These are phyloP conservation scores for Diaporthe citrichinensis DNA, from an alignment of 2,329 filamentous ascomycete species.

Conservation along the genomic window DNA sequence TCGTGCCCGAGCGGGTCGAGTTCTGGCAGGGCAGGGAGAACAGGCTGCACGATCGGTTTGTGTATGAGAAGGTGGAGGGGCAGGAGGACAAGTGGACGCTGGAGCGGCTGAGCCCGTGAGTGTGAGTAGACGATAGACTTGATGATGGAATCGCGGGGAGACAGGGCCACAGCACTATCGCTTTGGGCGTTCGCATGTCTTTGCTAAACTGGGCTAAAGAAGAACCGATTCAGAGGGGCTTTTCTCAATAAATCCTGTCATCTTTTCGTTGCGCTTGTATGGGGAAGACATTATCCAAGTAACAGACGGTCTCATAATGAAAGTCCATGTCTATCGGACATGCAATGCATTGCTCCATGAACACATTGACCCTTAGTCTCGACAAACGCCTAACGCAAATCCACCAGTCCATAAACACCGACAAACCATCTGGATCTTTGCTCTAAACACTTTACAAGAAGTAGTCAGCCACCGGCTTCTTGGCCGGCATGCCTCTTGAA, in stretches of 20 bases:
- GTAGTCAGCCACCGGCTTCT: constrained; percentile 98
- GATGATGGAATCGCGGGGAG: too few relatives aligned
- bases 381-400: constrained; percentile 39
- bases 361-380: constrained; percentile 11
- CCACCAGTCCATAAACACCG: constrained; percentile 42
- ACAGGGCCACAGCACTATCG: not conserved
- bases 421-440: not conserved
- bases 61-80: constrained; percentile 76
- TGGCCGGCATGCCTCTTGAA: constrained; percentile 96
- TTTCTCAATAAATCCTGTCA: not conserved
- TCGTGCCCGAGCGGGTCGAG: constrained; percentile 89
- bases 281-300: not conserved
- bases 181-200: not conserved
- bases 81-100: constrained; percentile 72
- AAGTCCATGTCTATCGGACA: constrained; percentile 4
- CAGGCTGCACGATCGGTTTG: constrained; percentile 93
- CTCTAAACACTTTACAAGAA: constrained; percentile 73
- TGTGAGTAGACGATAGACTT: not conserved
- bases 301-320: not conserved
- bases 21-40: constrained; percentile 97
- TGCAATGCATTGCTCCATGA: not conserved
- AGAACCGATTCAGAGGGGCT: not conserved
- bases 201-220: not conserved
- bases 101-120: constrained; percentile 80
- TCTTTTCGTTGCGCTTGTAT: not conserved